These are phyloP conservation scores for Yamadazyma olivae DNA, from an alignment of 805 yeast genomes.

Conservation along the genomic window DNA sequence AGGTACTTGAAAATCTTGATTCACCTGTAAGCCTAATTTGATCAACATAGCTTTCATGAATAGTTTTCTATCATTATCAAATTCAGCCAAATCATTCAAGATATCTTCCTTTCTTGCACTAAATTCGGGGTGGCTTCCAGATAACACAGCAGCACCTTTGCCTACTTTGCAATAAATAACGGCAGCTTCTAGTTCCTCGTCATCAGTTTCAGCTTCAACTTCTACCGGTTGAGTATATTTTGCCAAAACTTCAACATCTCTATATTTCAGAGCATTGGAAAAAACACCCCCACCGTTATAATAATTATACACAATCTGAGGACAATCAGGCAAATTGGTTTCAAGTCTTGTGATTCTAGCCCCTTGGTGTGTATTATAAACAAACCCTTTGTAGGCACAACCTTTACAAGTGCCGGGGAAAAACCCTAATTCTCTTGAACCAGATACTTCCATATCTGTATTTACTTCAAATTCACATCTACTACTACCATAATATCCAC, in stretches of 20 bases:
- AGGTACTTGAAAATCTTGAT: slow-evolving; percentile 53
- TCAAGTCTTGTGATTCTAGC: slow-evolving; percentile 55
- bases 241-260: slow-evolving; percentile 71
- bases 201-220: slow-evolving; percentile 31
- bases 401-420: slow-evolving; percentile 87
- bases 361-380: slow-evolving; percentile 74
- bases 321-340: slow-evolving; percentile 23
- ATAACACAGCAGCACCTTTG: slow-evolving; percentile 68
- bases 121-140: slow-evolving; percentile 92
- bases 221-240: slow-evolving; percentile 56
- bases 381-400: slow-evolving; percentile 75
- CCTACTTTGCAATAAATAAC: slow-evolving; percentile 68
- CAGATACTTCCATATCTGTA: slow-evolving; percentile 75
- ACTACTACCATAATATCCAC: slow-evolving; percentile 80
- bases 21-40: slow-evolving; percentile 69
- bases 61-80: slow-evolving; percentile 47
- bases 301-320: slow-evolving; percentile 40
- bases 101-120: slow-evolving; percentile 28
- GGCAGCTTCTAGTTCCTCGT: slow-evolving; percentile 55
- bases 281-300: slow-evolving; percentile 92
- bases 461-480: slow-evolving; percentile 85
- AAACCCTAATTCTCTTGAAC: slow-evolving; percentile 76
- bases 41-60: slow-evolving; percentile 58
- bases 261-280: slow-evolving; percentile 62
- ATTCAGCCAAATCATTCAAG: slow-evolving; percentile 34